Conservation (phyloP, 306 rosid genomes). For the Mimosa pudica region DNA sequence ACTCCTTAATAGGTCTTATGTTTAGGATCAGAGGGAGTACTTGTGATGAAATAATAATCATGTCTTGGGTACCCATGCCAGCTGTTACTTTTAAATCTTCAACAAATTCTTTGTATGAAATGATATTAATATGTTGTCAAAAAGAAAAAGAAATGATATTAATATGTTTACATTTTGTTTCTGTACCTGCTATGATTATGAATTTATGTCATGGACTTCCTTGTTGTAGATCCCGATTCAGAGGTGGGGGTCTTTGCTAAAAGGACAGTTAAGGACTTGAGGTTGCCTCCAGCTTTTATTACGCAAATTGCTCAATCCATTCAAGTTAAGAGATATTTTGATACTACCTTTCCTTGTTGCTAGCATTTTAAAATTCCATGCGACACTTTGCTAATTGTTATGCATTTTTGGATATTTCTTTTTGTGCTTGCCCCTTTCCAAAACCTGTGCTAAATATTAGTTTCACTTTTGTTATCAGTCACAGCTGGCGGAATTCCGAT, state of each 20-base stretch:
- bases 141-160: neutral
- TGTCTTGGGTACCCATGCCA: neutral
- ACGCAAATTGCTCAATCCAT: conserved; percentile 82
- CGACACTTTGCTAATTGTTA: conserved; percentile 16
- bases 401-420: neutral
- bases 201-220: neutral
- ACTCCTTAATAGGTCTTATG: too few species aligned
- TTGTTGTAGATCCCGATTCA: conserved; percentile 67
- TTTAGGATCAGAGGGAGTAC: neutral
- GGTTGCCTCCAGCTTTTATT: conserved; percentile 76
- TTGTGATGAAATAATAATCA: neutral
- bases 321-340: conserved; percentile 52
- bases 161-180: neutral
- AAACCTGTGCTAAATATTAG: neutral
- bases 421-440: neutral
- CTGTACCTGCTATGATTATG: neutral
- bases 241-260: conserved; percentile 78
- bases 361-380: neutral
- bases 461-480: conserved; percentile 53
- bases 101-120: neutral
- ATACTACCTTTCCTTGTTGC: neutral
- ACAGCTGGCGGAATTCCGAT: conserved; percentile 75
- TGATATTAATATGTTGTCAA: too few species aligned
- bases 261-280: conserved; percentile 80
- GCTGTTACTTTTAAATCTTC: neutral